These are phyloP conservation scores for Picochlorum costavermella DNA, from an alignment of 139 green algal genomes.

Conservation along the genomic window DNA sequence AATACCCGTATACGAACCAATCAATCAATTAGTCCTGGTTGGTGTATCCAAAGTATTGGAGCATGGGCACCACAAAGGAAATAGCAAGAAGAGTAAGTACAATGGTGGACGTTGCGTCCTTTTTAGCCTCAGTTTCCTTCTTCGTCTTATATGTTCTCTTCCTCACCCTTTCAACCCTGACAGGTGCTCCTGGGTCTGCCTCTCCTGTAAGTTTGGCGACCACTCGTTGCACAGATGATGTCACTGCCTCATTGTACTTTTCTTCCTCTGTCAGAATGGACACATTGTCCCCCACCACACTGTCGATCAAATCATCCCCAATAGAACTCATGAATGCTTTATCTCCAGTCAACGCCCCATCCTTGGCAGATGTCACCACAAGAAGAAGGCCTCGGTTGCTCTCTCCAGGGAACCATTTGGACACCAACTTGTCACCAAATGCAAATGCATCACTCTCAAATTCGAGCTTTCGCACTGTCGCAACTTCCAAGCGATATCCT, in stretches of 20 bases:
- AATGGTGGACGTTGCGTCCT: conserved; percentile 69
- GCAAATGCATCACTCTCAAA: conserved; percentile 90
- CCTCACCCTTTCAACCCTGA: conserved; percentile 40
- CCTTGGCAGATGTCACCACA: conserved; percentile 87
- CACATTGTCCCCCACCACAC: conserved; percentile 85
- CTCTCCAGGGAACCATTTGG: conserved; percentile 68
- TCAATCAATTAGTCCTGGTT: conserved; percentile 12
- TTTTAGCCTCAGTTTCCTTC: conserved; percentile 72
- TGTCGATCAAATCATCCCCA: conserved; percentile 91
- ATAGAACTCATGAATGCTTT: conserved; percentile 68
- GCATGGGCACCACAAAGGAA: conserved; percentile 89
- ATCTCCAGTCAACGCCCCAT: conserved; percentile 87
- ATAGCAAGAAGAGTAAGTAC: conserved; percentile 82
- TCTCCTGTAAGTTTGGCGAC: conserved; percentile 70
- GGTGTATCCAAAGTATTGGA: conserved; percentile 73
- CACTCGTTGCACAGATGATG: conserved; percentile 66
- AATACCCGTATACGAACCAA: too few species aligned
- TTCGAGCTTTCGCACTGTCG: conserved; percentile 93
- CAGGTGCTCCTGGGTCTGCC: conserved; percentile 37
- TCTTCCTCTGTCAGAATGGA: conserved; percentile 75
- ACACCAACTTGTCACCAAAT: conserved; percentile 83
- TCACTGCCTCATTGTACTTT: conserved; percentile 60
- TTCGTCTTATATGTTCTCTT: conserved; percentile 84
- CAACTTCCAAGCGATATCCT: conserved; percentile 77
- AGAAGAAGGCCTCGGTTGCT: conserved; percentile 89